Base-by-base conservation (phyloP, 2,329 filamentous ascomycete genomes). In the Fusarium sp. region DNA sequence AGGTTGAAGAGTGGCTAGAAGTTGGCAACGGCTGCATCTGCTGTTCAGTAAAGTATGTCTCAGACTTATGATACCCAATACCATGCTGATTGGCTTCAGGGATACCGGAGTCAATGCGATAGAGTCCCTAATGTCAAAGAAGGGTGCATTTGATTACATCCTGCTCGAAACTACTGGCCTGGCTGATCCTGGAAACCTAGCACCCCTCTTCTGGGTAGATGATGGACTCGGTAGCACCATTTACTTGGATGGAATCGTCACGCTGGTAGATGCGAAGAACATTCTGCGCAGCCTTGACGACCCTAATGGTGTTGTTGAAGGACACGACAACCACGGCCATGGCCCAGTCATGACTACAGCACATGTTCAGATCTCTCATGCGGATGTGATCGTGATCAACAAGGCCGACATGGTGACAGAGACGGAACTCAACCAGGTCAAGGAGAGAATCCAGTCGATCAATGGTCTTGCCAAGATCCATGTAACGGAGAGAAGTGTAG, bases 21-120 rank as follows among this genome's bases (percentile, higher is more conserved):
- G 90, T 99, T 57, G 94, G 93, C 56, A 99, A 99, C 75, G 96
- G 96, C 69, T 99, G 96, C 80, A 94, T 99, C 73, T 99, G 96
- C 83, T 99, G 96, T 83, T 97, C 94, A 6, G 95, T 98, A 76
- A 99, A 98, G 90, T 95, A 85, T 11, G 37, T 54, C 41, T 40
- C 32, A 12, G 8, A 18, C 4, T 14, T 12, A 15, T 8, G 23
- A n/a, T 7, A n/a, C 11, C 23, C 6, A 23, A 17, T 40, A n/a
- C 10, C 14, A 13, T 30, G 23, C 76, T 83, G 64, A 83, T 44
- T 13, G 32, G 26, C 9, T 23, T 1, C 48, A 95, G 93, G 83
- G 96, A 99, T 80, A 90, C 92, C 1, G 96, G 96, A 15, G 95
- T 99, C 40, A 93, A 93, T 73, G 96, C 96, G 38, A 97, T 99